Conservation (phyloP, 148 eudicot genomes). For the Simmondsia chinensis region DNA sequence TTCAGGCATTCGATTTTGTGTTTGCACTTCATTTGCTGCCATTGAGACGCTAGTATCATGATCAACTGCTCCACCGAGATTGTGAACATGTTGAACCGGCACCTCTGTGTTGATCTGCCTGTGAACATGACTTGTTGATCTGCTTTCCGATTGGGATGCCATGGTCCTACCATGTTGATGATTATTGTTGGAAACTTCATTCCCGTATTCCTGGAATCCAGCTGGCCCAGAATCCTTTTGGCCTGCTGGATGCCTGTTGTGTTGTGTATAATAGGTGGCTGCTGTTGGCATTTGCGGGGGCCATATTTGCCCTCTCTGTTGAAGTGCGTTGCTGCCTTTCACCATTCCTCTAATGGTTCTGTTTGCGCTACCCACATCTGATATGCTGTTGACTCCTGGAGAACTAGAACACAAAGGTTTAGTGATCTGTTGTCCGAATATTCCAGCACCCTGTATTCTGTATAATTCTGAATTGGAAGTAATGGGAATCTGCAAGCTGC, state of each 20-base stretch:
- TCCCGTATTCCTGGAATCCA: background rate
- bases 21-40: conserved; percentile 5
- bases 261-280: too few species aligned
- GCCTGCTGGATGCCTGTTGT: background rate
- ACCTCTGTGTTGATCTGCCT: conserved; percentile 1
- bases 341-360: conserved; percentile 8
- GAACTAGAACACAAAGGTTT: conserved; percentile 17
- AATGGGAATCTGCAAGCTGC: conserved; percentile 12
- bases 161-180: conserved; percentile 10
- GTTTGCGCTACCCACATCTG: conserved; percentile 5
- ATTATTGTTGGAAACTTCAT: conserved; percentile 6
- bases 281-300: conserved; percentile 12
- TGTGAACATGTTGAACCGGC: conserved; percentile 4
- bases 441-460: conserved; percentile 10
- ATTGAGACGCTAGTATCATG: conserved; percentile 4
- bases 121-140: conserved; percentile 1
- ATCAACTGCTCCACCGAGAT: background rate
- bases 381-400: conserved; percentile 8
- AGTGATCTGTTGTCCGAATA: conserved; percentile 13
- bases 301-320: conserved; percentile 11
- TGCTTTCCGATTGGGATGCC: conserved; percentile 10
- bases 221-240: background rate
- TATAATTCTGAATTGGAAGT: conserved; percentile 9
- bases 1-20: conserved; percentile 6
- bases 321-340: conserved; percentile 7